Evolutionary conservation across 495 filamentous ascomycete genomes (phyloP), one percentile per base, ranked within the genome.

Genomic region (Penicillium lagena): DNA sequence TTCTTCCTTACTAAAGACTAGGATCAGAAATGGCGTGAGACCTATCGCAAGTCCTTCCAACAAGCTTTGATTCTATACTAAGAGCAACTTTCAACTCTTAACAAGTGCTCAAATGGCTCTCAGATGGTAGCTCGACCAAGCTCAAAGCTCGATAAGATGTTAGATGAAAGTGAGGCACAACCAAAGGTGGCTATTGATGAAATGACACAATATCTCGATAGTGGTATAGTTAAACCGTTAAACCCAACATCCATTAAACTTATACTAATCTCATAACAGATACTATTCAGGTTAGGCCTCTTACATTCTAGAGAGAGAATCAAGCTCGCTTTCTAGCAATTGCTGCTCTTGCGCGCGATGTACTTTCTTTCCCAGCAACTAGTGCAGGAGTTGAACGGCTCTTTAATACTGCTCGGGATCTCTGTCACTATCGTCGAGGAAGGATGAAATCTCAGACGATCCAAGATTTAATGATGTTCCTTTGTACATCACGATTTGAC

Each of bases 1-100:
- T 46, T 46, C 14, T 46, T 46, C 28, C 5, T 33, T 2, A 17
- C 34, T 33, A 46, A 46, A 11, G 28, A 39, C 22, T 46, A 46
- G 29, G 39, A 40, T 35, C 39, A 44, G 10, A 22, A 37, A 4
- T 44, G 37, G 10, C 15, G 27, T 28, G 29, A 13, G 1, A 29
- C 30, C 10, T 44, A 44, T 10, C 37, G 30, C 14, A 29, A 37
- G 11, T 30, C 42, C 30, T 37, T 33, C n/a, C 1, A 33, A n/a
- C 7, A 44, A 7, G 27, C 5, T 37, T 15, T 37, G 8, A 28
- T 37, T 44, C 14, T 28, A 44, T 37, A 30, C 13, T 17, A 37
- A 39, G 17, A 40, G 5, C n/a, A 6, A 2, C 1, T n/a, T 33
- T 2, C n/a, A 32, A 32, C 30, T 32, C 30, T 32, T 33, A 33